Conservation (phyloP, 2,329 filamentous ascomycete species). For the Nothomitra cinnamomea region DNA sequence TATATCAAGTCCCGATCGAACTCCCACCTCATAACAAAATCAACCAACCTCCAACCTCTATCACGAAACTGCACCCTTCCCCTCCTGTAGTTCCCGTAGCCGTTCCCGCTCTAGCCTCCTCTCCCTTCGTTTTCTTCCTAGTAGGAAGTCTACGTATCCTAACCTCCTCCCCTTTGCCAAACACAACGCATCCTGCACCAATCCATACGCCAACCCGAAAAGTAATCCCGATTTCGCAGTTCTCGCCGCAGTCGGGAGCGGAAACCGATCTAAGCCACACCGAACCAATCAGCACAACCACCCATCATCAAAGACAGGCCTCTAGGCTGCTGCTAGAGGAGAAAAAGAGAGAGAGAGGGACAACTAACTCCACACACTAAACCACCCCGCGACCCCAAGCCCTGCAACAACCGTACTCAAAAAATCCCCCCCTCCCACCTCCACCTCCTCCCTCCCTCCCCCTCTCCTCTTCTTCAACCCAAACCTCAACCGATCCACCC, state of each 20-base stretch:
- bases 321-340: not conserved
- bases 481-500: slow-evolving; percentile 53
- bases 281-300: not conserved
- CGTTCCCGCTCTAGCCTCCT: not conserved
- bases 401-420: slow-evolving; percentile 69
- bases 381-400: slow-evolving; percentile 66
- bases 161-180: slow-evolving; percentile 53
- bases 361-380: slow-evolving; percentile 67
- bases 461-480: slow-evolving; percentile 23
- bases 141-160: slow-evolving; percentile 54
- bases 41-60: no score
- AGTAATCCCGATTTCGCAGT: slow-evolving; percentile 67
- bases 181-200: slow-evolving; percentile 60
- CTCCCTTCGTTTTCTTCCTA: slow-evolving; percentile 24
- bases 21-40: no score
- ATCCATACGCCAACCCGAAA: slow-evolving; percentile 63
- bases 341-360: not conserved
- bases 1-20: no score
- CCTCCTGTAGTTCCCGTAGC: not conserved
- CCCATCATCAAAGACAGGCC: not conserved
- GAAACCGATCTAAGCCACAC: slow-evolving; percentile 5
- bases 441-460: slow-evolving; percentile 21
- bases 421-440: slow-evolving; percentile 42
- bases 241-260: slow-evolving; percentile 22
- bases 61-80: not conserved